phyloP scores from a whole-genome alignment of 2,329 filamentous ascomycete genomes.

The Graphiopsis chlorocephala region DNA sequence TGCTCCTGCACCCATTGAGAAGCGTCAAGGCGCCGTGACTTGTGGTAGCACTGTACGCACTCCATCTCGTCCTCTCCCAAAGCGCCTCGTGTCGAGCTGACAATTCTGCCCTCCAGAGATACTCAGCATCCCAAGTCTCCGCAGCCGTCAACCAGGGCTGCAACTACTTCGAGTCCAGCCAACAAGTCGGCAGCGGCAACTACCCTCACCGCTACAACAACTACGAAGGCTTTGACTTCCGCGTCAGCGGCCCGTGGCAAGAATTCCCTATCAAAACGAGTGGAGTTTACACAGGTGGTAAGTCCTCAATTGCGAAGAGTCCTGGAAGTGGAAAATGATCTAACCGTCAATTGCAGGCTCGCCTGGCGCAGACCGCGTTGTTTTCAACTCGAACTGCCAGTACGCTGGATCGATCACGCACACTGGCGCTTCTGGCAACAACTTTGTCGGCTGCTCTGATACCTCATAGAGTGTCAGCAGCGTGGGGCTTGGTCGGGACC shows the following conservation, averaged over 20 bases:
- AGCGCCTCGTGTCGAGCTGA: not conserved
- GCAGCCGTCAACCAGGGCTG: constrained; percentile 53
- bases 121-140: constrained; percentile 50
- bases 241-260: constrained; percentile 57
- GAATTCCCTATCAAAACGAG: constrained; percentile 60
- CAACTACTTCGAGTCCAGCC: constrained; percentile 42
- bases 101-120: constrained; percentile 36
- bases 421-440: constrained; percentile 65
- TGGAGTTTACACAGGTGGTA: constrained; percentile 54
- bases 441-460: constrained; percentile 62
- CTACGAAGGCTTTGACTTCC: constrained; percentile 60
- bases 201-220: constrained; percentile 32
- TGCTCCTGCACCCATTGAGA: constrained; percentile 28
- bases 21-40: constrained; percentile 48
- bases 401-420: constrained; percentile 67
- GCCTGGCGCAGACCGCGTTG: constrained; percentile 65
- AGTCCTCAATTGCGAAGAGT: constrained; percentile 7
- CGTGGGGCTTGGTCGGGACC: not conserved
- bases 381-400: constrained; percentile 57
- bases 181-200: constrained; percentile 37
- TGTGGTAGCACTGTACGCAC: constrained; percentile 47
- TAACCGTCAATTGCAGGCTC: constrained; percentile 40
- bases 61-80: constrained; percentile 2
- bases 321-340: not conserved
- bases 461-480: constrained; percentile 27